phyloP scores from a whole-genome alignment of 176 grass and related monocot species.

The Sorghum bicolor region DNA sequence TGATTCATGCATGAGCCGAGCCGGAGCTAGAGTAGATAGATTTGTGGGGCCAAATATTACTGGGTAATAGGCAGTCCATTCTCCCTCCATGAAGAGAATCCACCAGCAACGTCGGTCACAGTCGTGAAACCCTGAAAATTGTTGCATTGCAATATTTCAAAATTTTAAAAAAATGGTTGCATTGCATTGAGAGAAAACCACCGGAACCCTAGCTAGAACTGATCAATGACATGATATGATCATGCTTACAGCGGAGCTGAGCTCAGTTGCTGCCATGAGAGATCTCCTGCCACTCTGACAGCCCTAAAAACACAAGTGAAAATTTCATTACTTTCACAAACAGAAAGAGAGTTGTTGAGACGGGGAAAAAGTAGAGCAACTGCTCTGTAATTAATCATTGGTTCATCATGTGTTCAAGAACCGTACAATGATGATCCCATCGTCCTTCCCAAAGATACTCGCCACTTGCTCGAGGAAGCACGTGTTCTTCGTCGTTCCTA shows the following conservation, averaged over 20 bases:
- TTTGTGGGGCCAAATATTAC: not conserved
- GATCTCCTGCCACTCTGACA: slow-evolving; percentile 84
- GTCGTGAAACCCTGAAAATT: slow-evolving; percentile 53
- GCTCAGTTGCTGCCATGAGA: slow-evolving; percentile 72
- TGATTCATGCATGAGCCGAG: no score
- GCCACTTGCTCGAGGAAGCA: slow-evolving; percentile 68
- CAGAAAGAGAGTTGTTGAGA: not conserved
- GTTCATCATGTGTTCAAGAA: not conserved
- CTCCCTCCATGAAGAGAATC: slow-evolving; percentile 32
- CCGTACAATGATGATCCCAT: slow-evolving; percentile 65
- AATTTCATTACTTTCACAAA: not conserved
- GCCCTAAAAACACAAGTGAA: slow-evolving; percentile 37
- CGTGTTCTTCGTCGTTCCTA: slow-evolving; percentile 59
- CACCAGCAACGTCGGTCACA: slow-evolving; percentile 66
- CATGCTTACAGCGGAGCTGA: slow-evolving; percentile 59
- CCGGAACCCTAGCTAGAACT: not conserved
- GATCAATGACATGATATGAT: not conserved
- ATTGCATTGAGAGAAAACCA: not conserved
- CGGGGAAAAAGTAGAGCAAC: not conserved
- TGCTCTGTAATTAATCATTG: not conserved
- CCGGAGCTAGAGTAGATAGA: no score
- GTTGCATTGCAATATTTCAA: not conserved
- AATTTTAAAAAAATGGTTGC: no score
- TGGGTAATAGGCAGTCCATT: slow-evolving; percentile 48
- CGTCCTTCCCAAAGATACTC: slow-evolving; percentile 40